Evolutionary conservation across 2,329 filamentous ascomycete species (phyloP).

Genomic region (Emmonsiellopsis sp.): DNA sequence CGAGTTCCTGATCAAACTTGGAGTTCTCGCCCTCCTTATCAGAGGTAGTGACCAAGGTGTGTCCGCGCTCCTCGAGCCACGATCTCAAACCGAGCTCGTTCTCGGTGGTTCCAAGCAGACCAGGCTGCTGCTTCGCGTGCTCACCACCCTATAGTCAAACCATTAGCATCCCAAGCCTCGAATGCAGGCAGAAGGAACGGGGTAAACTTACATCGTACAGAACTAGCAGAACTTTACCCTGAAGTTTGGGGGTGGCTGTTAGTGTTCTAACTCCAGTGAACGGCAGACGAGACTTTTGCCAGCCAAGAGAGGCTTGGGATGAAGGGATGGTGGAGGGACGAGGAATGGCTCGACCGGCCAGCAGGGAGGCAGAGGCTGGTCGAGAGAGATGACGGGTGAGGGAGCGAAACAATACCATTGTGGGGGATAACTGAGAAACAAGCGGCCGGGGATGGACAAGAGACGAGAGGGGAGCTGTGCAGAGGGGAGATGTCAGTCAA

Average conservation of each 20-base stretch:
- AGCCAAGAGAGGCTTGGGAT: slow-evolving; percentile 14
- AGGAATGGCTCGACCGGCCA: slow-evolving; percentile 34
- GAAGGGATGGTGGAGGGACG: slow-evolving; percentile 14
- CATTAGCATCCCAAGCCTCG: background rate
- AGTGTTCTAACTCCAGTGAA: slow-evolving; percentile 50
- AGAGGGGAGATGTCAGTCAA: background rate
- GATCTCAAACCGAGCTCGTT: slow-evolving; percentile 96
- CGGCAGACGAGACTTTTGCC: slow-evolving; percentile 31
- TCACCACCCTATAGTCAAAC: slow-evolving; percentile 50
- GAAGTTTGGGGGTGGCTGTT: slow-evolving; percentile 55
- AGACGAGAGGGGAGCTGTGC: background rate
- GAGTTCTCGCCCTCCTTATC: slow-evolving; percentile 95
- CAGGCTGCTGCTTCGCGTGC: slow-evolving; percentile 81
- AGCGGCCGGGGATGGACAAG: background rate
- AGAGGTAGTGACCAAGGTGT: slow-evolving; percentile 92
- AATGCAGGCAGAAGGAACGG: background rate
- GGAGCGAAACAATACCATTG: slow-evolving; percentile 56
- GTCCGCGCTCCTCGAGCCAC: slow-evolving; percentile 95
- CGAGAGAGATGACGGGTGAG: slow-evolving; percentile 47
- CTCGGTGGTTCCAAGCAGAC: slow-evolving; percentile 87
- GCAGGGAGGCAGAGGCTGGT: slow-evolving; percentile 40
- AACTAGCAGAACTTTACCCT: slow-evolving; percentile 94
- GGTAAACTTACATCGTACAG: slow-evolving; percentile 69
- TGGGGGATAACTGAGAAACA: slow-evolving; percentile 17
- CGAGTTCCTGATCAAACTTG: slow-evolving; percentile 87